Evolutionary conservation across 2,329 filamentous ascomycete species (phyloP).

Genomic region (Tolypocladium cylindrosporum): DNA sequence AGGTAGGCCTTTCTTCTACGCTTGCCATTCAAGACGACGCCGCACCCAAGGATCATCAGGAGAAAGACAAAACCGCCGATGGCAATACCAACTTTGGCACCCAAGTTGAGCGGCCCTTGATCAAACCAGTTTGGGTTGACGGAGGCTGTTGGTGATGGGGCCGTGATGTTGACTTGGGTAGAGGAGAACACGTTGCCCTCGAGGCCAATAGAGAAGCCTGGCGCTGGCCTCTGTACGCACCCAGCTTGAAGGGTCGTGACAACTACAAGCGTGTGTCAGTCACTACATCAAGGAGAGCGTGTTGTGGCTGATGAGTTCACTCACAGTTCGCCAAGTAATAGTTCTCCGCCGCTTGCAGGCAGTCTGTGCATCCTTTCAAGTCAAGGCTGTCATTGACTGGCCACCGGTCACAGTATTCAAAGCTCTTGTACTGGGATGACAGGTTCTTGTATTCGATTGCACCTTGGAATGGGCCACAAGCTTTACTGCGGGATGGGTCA

Average conservation of each 20-base stretch:
- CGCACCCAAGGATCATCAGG: slow-evolving; percentile 37
- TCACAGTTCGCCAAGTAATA: slow-evolving; percentile 45
- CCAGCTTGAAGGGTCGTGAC: slow-evolving; percentile 43
- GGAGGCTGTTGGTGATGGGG: slow-evolving; percentile 30
- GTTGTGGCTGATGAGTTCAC: slow-evolving; percentile 7
- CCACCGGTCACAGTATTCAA: slow-evolving; percentile 46
- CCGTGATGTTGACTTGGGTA: slow-evolving; percentile 36
- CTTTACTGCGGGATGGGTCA: slow-evolving; percentile 26
- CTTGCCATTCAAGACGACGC: slow-evolving; percentile 46
- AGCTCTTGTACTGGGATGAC: slow-evolving; percentile 31
- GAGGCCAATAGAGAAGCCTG: slow-evolving; percentile 37
- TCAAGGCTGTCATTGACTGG: slow-evolving; percentile 25
- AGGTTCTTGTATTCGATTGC: slow-evolving; percentile 41
- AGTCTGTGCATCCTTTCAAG: slow-evolving; percentile 32
- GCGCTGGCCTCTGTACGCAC: slow-evolving; percentile 39
- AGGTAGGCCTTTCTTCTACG: slow-evolving; percentile 43
- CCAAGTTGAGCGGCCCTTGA: slow-evolving; percentile 37
- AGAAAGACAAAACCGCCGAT: slow-evolving; percentile 38
- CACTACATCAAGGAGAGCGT: neutral
- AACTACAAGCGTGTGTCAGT: slow-evolving; percentile 23
- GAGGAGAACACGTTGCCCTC: slow-evolving; percentile 43
- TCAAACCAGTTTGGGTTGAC: slow-evolving; percentile 30
- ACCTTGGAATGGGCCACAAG: slow-evolving; percentile 37
- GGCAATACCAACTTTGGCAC: slow-evolving; percentile 48
- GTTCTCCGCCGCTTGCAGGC: slow-evolving; percentile 28